These are phyloP conservation scores for Epichloe sp. DNA, from an alignment of 2,329 filamentous ascomycete genomes.

Conservation along the genomic window DNA sequence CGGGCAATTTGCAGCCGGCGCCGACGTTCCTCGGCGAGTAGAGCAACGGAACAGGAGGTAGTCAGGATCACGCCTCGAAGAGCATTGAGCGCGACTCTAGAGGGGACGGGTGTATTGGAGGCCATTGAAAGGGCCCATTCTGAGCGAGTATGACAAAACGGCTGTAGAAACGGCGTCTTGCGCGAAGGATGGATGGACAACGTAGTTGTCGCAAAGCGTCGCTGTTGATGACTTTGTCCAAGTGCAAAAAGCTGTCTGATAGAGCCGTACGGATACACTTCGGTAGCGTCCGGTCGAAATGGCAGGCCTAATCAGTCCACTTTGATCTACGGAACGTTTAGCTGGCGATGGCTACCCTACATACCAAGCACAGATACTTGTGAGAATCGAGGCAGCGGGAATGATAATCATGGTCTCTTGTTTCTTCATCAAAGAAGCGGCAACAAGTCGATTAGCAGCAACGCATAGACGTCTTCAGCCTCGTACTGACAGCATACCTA, in stretches of 20 bases:
- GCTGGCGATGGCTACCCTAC: conserved; percentile 20
- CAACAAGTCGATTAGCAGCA: background rate
- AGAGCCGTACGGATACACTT: background rate
- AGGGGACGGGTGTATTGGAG: conserved; percentile 35
- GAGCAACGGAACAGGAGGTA: conserved; percentile 42
- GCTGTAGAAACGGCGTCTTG: background rate
- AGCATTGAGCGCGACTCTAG: conserved; percentile 40
- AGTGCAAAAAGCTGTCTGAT: background rate
- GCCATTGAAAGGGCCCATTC: conserved; percentile 27
- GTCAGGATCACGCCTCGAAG: conserved; percentile 42
- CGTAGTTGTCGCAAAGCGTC: background rate
- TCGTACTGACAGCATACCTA: background rate
- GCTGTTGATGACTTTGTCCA: background rate
- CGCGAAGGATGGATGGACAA: background rate
- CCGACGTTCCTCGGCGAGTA: conserved; percentile 43
- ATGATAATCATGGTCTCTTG: background rate
- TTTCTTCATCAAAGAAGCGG: background rate
- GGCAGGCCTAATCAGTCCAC: background rate
- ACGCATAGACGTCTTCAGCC: background rate
- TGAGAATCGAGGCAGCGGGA: background rate
- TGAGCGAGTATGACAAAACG: background rate
- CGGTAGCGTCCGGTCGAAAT: background rate
- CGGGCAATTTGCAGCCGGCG: conserved; percentile 38
- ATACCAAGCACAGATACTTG: background rate
- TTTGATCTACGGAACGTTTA: conserved; percentile 7